A percentile compares a stretch with the other conserved stretches of the same genome.
These are phyloP conservation scores for Rhinocladiella mackenziei DNA, from an alignment of 2,329 filamentous ascomycete genomes.

Conservation along the genomic window DNA sequence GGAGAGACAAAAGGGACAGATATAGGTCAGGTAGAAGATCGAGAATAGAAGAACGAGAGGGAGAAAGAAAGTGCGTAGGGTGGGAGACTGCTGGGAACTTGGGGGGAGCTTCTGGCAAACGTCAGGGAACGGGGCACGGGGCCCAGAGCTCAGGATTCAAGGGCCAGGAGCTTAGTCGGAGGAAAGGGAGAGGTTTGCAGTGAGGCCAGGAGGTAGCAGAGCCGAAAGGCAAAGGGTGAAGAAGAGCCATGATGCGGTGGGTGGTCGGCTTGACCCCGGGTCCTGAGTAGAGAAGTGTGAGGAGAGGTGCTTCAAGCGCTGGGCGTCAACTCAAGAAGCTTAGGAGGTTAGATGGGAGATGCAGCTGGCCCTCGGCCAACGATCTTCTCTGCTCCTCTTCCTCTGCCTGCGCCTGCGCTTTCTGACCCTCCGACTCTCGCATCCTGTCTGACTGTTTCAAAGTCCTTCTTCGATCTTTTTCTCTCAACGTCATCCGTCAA, in stretches of 20 bases:
- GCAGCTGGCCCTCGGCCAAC: not conserved
- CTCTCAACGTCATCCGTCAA: too few relatives aligned
- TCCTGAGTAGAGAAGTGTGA: not conserved
- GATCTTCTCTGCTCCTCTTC: not conserved
- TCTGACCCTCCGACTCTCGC: too few relatives aligned
- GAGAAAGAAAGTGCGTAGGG: slow-evolving; percentile 16
- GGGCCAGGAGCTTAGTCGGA: not conserved
- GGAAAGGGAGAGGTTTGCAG: slow-evolving; percentile 1
- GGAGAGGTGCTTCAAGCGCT: slow-evolving; percentile 3
- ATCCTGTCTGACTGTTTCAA: too few relatives aligned
- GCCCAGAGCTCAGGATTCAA: not conserved
- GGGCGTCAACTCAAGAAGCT: slow-evolving; percentile 1
- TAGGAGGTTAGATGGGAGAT: slow-evolving; percentile 2
- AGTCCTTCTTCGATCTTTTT: too few relatives aligned
- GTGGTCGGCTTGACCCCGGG: not conserved
- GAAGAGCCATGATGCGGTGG: slow-evolving; percentile 6
- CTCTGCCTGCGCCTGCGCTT: not conserved
- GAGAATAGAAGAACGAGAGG: slow-evolving; percentile 24
- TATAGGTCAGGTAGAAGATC: slow-evolving; percentile 20
- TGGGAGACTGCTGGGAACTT: slow-evolving; percentile 14
- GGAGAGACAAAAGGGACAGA: slow-evolving; percentile 39
- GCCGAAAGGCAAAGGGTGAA: slow-evolving; percentile 3
- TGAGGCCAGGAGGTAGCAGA: too few relatives aligned
- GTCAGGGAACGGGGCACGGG: slow-evolving; percentile 17
- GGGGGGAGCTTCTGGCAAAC: slow-evolving; percentile 21